Conservation (phyloP, 768 basidiomycete species). For the Daedalea quercina region DNA sequence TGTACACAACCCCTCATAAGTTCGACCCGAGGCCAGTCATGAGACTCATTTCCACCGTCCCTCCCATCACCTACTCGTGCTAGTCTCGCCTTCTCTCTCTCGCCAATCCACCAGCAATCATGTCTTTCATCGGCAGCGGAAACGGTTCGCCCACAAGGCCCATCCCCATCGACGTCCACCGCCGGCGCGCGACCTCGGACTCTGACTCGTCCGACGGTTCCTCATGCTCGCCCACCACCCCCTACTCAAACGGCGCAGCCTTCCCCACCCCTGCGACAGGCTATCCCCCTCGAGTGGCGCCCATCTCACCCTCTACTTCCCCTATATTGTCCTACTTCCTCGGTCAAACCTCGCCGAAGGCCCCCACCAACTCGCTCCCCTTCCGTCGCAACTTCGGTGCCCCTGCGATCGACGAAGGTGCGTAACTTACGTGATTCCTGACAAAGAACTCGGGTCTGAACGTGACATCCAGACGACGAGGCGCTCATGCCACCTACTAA, state of each 20-base stretch:
- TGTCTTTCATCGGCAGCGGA: conserved; percentile 21
- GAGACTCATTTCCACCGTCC: not conserved
- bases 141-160: conserved; percentile 52
- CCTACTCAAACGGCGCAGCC: conserved; percentile 40
- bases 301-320: conserved; percentile 53
- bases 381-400: conserved; percentile 50
- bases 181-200: conserved; percentile 55
- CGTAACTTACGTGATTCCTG: not conserved
- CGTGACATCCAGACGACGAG: conserved; percentile 16
- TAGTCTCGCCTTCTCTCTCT: not conserved
- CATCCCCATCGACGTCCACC: conserved; percentile 48
- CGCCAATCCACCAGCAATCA: conserved; percentile 2
- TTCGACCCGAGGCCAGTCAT: not conserved
- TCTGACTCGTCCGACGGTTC: conserved; percentile 29
- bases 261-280: conserved; percentile 44
- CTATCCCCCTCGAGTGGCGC: conserved; percentile 34
- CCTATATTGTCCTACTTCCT: conserved; percentile 70
- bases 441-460: no score
- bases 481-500: conserved; percentile 6
- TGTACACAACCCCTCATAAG: conserved; percentile 4
- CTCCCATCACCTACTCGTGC: not conserved
- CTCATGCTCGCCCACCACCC: conserved; percentile 49
- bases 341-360: conserved; percentile 42
- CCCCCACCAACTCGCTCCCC: conserved; percentile 52
- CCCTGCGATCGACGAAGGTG: conserved; percentile 55